These are phyloP conservation scores for Vanrija sp. DNA, from an alignment of 1,284 basidiomycete species.

Conservation along the genomic window DNA sequence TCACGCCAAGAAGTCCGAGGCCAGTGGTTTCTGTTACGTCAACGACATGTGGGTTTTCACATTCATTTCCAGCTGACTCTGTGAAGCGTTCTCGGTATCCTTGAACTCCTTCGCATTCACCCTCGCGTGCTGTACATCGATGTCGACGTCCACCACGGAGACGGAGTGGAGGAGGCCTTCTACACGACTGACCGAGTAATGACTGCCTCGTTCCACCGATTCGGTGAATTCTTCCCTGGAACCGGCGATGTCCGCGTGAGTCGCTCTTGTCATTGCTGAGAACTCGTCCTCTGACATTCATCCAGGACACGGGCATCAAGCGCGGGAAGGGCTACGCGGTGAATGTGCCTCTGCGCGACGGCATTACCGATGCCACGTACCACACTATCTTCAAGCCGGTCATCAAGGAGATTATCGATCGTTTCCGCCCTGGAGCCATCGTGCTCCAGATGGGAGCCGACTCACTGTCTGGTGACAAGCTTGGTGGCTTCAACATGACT, in stretches of 20 bases:
- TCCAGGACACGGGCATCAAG: conserved; percentile 73
- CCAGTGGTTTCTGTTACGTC: conserved; percentile 94
- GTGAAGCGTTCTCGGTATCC: conserved; percentile 75
- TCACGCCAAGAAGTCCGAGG: conserved; percentile 96
- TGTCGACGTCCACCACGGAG: conserved; percentile 97
- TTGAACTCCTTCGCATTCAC: conserved; percentile 72
- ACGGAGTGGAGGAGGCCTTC: conserved; percentile 98
- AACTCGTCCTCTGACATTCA: neutral
- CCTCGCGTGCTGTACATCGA: conserved; percentile 95
- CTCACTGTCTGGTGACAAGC: conserved; percentile 89
- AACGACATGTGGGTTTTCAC: conserved; percentile 64
- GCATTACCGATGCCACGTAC: conserved; percentile 74
- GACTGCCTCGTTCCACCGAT: conserved; percentile 94
- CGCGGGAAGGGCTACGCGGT: conserved; percentile 86
- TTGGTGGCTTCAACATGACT: conserved; percentile 93
- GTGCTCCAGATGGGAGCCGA: conserved; percentile 96
- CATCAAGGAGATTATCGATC: conserved; percentile 80
- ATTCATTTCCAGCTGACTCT: neutral
- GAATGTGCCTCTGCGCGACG: conserved; percentile 92
- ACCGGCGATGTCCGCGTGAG: conserved; percentile 68
- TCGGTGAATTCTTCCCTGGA: conserved; percentile 95
- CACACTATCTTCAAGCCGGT: conserved; percentile 85
- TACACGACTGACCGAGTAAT: conserved; percentile 96
- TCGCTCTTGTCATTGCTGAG: neutral
- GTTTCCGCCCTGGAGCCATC: conserved; percentile 82